These are phyloP conservation scores for Cicer arietinum DNA, from an alignment of 306 rosid species.

Conservation along the genomic window DNA sequence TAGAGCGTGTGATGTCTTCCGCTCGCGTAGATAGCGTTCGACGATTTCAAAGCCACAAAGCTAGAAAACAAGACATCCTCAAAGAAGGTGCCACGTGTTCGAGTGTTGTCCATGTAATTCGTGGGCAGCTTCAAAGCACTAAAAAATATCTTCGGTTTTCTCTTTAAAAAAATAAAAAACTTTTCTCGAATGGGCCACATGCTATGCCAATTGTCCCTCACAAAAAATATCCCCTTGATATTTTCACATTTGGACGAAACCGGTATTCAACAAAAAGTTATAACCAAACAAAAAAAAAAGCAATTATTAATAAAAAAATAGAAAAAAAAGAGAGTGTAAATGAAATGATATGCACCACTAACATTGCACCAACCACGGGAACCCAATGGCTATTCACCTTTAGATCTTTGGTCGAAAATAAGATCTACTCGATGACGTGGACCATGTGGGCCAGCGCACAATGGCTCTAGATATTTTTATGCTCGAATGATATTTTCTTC, in stretches of 20 bases:
- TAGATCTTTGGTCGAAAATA: constrained; percentile 48
- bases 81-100: constrained; percentile 47
- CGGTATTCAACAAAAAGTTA: neutral
- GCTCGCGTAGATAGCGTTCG: constrained; percentile 28
- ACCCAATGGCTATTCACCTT: constrained; percentile 51
- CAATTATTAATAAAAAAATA: neutral
- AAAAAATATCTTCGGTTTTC: constrained; percentile 56
- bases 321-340: neutral
- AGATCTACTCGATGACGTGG: constrained; percentile 67
- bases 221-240: constrained; percentile 50
- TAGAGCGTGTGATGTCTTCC: neutral
- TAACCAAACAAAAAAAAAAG: neutral
- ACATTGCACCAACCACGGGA: constrained; percentile 47
- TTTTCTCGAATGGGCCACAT: constrained; percentile 17
- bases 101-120: constrained; percentile 33
- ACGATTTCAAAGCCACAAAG: constrained; percentile 54
- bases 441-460: constrained; percentile 22
- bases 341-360: constrained; percentile 55
- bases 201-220: constrained; percentile 34
- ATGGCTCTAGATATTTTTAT: constrained; percentile 63
- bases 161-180: constrained; percentile 44
- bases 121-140: constrained; percentile 39
- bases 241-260: constrained; percentile 33
- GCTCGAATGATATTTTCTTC: constrained; percentile 6
- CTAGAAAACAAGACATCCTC: constrained; percentile 48